Conservation (phyloP, 2,329 filamentous ascomycete genomes). For the Fusarium subtropicale region DNA sequence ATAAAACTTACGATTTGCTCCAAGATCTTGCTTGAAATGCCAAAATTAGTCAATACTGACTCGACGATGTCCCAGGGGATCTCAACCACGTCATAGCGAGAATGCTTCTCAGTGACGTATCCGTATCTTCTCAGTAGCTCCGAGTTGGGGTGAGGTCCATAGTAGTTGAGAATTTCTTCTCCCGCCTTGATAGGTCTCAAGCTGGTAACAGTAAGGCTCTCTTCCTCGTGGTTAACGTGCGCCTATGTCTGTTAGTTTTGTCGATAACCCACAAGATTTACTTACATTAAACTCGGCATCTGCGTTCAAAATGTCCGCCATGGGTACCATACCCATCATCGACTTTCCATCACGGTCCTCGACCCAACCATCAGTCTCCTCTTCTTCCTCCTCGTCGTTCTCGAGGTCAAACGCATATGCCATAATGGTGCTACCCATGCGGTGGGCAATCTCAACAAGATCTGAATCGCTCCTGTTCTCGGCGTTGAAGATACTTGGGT, state of each 20-base stretch:
- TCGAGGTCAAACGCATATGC: constrained; percentile 90
- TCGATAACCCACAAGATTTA: background rate
- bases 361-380: constrained; percentile 73
- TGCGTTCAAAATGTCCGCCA: constrained; percentile 91
- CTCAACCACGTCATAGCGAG: constrained; percentile 85
- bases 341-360: constrained; percentile 69
- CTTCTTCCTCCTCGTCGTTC: constrained; percentile 66
- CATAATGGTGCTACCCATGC: constrained; percentile 91
- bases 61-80: constrained; percentile 72
- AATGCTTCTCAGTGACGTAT: constrained; percentile 83
- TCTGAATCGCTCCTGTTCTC: constrained; percentile 56
- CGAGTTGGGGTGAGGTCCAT: constrained; percentile 83
- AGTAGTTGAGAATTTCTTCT: constrained; percentile 88
- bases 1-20: constrained; percentile 55
- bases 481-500: constrained; percentile 59
- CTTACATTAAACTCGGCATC: constrained; percentile 86
- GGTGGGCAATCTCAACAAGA: constrained; percentile 70
- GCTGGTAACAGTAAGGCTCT: constrained; percentile 75
- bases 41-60: constrained; percentile 56
- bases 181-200: constrained; percentile 75
- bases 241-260: constrained; percentile 53
- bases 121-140: constrained; percentile 88
- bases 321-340: constrained; percentile 86
- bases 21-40: constrained; percentile 53
- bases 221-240: constrained; percentile 65